phyloP scores from a whole-genome alignment of 495 filamentous ascomycete genomes.

The Xylaria longipes region DNA sequence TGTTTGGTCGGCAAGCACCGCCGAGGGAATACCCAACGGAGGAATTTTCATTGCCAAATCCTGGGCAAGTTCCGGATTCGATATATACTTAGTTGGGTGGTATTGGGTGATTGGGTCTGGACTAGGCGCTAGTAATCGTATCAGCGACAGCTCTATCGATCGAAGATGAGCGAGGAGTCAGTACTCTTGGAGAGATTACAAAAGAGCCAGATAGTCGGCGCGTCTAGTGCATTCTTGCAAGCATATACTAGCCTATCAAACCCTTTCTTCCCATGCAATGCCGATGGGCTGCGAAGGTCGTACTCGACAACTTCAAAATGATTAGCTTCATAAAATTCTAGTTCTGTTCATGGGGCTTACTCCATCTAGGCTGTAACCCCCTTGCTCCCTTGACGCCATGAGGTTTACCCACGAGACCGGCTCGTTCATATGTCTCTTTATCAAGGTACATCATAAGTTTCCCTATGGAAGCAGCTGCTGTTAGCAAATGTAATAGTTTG shows the following conservation, averaged over 20 bases:
- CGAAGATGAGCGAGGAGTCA: not conserved
- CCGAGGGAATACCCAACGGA: slow-evolving; percentile 49
- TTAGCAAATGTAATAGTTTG: slow-evolving; percentile 16
- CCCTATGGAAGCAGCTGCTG: slow-evolving; percentile 51
- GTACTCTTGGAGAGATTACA: slow-evolving; percentile 63
- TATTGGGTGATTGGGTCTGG: slow-evolving; percentile 61
- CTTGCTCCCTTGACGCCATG: slow-evolving; percentile 61
- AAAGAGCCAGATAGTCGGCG: slow-evolving; percentile 81
- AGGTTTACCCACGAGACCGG: slow-evolving; percentile 80
- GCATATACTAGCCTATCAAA: slow-evolving; percentile 88
- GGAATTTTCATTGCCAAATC: slow-evolving; percentile 56
- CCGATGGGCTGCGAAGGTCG: slow-evolving; percentile 78
- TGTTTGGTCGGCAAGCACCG: slow-evolving; percentile 42
- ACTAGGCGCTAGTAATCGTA: slow-evolving; percentile 43
- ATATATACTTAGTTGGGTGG: slow-evolving; percentile 57
- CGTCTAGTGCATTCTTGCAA: slow-evolving; percentile 78
- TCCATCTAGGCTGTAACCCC: slow-evolving; percentile 57
- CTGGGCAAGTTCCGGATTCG: slow-evolving; percentile 39
- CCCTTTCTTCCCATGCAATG: slow-evolving; percentile 89
- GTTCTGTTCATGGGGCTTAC: slow-evolving; percentile 39
- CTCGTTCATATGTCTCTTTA: slow-evolving; percentile 83
- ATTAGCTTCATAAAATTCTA: slow-evolving; percentile 9
- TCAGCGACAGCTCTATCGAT: slow-evolving; percentile 10
- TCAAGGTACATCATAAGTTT: slow-evolving; percentile 78
- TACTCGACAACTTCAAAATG: slow-evolving; percentile 71